A percentile compares a stretch with the other conserved stretches of the same genome.
Evolutionary conservation across 805 yeast genomes (phyloP).

Genomic region (Brettanomyces nanus): DNA sequence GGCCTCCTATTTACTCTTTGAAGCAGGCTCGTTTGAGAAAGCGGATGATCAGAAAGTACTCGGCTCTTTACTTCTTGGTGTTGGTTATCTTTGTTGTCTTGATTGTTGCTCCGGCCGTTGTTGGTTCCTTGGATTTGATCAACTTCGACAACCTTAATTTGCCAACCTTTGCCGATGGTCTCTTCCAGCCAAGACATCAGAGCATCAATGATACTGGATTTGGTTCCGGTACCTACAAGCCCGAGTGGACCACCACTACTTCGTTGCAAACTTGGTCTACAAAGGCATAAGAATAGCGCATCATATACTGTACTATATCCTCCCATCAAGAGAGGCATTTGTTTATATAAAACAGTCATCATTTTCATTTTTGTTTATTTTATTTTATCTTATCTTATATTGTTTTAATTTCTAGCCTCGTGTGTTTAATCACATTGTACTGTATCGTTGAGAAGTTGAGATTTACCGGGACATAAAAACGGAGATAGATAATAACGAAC

Average conservation of each 20-base stretch:
- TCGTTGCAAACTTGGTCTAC: constrained; percentile 40
- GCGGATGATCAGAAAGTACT: constrained; percentile 95
- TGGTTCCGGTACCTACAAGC: constrained; percentile 29
- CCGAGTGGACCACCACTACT: constrained; percentile 39
- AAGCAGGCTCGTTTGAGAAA: constrained; percentile 94
- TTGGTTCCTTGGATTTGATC: constrained; percentile 38
- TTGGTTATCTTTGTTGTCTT: constrained; percentile 63
- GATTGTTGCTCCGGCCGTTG: constrained; percentile 91
- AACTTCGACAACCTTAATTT: constrained; percentile 28
- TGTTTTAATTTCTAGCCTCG: too few relatives aligned
- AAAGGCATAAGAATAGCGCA: constrained; percentile 21
- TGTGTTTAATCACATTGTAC: neutral
- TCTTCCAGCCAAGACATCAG: constrained; percentile 84
- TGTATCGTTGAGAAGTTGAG: neutral
- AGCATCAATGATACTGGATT: constrained; percentile 78
- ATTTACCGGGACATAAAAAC: too few relatives aligned
- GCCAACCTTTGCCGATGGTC: constrained; percentile 41
- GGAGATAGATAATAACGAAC: neutral
- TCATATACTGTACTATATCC: neutral
- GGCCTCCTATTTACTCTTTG: constrained; percentile 95
- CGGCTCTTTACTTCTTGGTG: constrained; percentile 67
- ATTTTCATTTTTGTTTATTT: neutral
- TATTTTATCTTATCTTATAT: neutral
- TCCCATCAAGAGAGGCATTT: neutral
- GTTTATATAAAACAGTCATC: neutral